Conservation (phyloP, 2,329 filamentous ascomycete species). For the Diplodia corticola region DNA sequence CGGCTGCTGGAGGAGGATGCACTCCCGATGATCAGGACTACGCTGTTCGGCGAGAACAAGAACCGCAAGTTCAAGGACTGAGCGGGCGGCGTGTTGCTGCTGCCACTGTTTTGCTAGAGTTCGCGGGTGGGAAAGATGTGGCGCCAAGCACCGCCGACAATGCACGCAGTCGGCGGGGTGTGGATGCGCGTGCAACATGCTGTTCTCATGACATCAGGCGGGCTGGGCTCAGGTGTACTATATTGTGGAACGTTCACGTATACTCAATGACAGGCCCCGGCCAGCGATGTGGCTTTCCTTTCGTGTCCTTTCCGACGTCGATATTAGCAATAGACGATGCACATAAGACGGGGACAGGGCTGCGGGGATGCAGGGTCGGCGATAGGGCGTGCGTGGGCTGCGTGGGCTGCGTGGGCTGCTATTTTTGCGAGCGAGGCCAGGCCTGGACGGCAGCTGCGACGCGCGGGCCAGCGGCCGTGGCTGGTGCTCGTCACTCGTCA, state of each 20-base stretch:
- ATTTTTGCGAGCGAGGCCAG: not conserved
- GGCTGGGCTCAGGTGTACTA: constrained; percentile 22
- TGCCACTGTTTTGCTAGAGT: not conserved
- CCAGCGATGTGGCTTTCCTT: not conserved
- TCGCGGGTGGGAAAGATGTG: not conserved
- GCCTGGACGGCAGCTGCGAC: not conserved
- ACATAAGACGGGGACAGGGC: not conserved
- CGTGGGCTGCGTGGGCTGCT: constrained; percentile 11
- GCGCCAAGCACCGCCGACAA: not conserved
- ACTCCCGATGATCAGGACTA: constrained; percentile 79
- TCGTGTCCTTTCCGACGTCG: not conserved
- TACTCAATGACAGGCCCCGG: constrained; percentile 13
- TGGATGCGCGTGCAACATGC: not conserved
- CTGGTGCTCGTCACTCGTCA: not conserved
- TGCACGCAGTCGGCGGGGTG: not conserved
- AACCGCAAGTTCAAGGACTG: constrained; percentile 95
- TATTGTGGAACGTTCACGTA: constrained; percentile 17
- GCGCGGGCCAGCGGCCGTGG: constrained; percentile 7
- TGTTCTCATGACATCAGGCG: constrained; percentile 16
- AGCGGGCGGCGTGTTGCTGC: no score
- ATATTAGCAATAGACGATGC: not conserved
- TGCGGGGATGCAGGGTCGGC: not conserved
- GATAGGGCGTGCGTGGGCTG: not conserved
- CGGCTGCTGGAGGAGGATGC: constrained; percentile 80
- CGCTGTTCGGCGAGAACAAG: constrained; percentile 88